A percentile compares a stretch with the other conserved stretches of the same genome.
phyloP scores from a whole-genome alignment of 768 basidiomycete genomes.

The Leccinum imitatum region DNA sequence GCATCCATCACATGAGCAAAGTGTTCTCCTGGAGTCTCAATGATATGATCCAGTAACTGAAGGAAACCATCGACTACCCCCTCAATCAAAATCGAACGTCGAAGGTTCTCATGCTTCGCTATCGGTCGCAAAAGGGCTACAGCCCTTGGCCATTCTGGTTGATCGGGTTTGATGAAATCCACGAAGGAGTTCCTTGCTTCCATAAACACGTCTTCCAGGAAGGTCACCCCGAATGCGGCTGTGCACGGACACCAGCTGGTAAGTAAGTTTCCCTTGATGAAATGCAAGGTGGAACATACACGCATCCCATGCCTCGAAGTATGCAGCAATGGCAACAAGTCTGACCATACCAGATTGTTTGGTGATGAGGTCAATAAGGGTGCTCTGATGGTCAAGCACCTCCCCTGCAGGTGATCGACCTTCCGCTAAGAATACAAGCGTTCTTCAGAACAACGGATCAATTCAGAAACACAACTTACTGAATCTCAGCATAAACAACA shows the following conservation, averaged over 20 bases:
- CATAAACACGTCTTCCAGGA: constrained; percentile 3
- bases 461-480: constrained; percentile 3
- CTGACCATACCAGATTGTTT: constrained; percentile 8
- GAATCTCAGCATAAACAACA: constrained; percentile 20
- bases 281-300: constrained; percentile 4
- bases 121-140: constrained; percentile 18
- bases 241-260: background rate
- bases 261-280: background rate
- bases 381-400: constrained; percentile 2
- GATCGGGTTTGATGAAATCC: constrained; percentile 5
- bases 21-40: constrained; percentile 4
- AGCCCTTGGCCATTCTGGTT: constrained; percentile 17
- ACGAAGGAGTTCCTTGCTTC: constrained; percentile 8
- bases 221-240: constrained; percentile 2
- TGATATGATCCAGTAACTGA: constrained; percentile 7
- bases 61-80: constrained; percentile 13
- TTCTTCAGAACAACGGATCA: background rate
- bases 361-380: constrained; percentile 4
- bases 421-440: constrained; percentile 6
- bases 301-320: constrained; percentile 12
- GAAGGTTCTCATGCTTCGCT: constrained; percentile 14
- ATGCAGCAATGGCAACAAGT: constrained; percentile 16
- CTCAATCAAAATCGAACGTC: constrained; percentile 6
- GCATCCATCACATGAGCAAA: constrained; percentile 19
- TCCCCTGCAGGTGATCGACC: background rate